Evolutionary conservation across 2,329 filamentous ascomycete species (phyloP).

Genomic region (Orbilia brochopaga): DNA sequence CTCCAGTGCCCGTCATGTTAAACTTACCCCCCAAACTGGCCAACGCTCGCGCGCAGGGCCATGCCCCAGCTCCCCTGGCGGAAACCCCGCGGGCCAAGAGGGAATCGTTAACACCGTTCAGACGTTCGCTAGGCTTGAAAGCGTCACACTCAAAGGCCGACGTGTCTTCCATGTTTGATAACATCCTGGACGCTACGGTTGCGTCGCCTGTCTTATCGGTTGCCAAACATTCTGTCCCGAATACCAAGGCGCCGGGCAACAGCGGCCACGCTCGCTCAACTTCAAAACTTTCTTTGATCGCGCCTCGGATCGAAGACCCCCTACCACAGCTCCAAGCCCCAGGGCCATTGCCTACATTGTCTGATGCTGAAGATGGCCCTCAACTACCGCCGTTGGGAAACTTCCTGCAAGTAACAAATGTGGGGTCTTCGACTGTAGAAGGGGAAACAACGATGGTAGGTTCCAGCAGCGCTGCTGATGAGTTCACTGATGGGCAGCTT

Average conservation of each 20-base stretch:
- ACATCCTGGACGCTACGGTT: slow-evolving; percentile 48
- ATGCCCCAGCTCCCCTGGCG: slow-evolving; percentile 18
- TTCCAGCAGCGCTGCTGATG: slow-evolving; percentile 4
- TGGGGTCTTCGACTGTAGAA: slow-evolving; percentile 12
- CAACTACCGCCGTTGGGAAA: not conserved
- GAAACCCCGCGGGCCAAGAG: slow-evolving; percentile 28
- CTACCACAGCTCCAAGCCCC: not conserved
- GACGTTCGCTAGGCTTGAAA: slow-evolving; percentile 39
- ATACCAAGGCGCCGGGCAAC: slow-evolving; percentile 3
- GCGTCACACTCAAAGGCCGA: slow-evolving; percentile 45
- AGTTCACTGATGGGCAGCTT: not conserved
- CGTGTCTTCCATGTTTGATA: slow-evolving; percentile 44
- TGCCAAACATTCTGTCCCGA: slow-evolving; percentile 34
- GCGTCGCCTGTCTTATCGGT: slow-evolving; percentile 44
- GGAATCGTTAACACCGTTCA: slow-evolving; percentile 40
- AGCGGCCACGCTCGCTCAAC: slow-evolving; percentile 21
- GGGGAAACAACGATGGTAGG: not conserved
- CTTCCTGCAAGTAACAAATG: not conserved
- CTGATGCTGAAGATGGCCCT: slow-evolving; percentile 9
- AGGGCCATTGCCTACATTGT: not conserved
- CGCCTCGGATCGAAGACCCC: slow-evolving; percentile 12
- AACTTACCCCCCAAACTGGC: slow-evolving; percentile 89
- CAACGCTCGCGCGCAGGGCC: slow-evolving; percentile 58
- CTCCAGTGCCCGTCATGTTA: slow-evolving; percentile 89
- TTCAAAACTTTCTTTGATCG: slow-evolving; percentile 29